Evolutionary conservation across 805 yeast species (phyloP).

Genomic region (Ogataea degrootiae): DNA sequence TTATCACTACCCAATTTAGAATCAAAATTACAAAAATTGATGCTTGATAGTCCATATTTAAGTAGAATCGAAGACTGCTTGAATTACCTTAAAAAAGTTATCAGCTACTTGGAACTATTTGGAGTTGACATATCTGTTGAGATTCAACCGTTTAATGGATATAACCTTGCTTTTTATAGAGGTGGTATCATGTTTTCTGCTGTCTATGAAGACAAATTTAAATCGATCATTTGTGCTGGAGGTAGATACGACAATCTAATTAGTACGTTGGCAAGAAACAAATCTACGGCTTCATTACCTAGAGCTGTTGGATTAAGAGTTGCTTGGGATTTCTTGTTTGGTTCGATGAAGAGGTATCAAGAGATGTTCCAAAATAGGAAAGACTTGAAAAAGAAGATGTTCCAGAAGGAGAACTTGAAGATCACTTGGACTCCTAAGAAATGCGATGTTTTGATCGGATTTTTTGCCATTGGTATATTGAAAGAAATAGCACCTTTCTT

Average conservation of each 20-base stretch:
- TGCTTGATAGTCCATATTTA: slow-evolving; percentile 69
- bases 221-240: slow-evolving; percentile 72
- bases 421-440: slow-evolving; percentile 49
- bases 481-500: slow-evolving; percentile 61
- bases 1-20: slow-evolving; percentile 63
- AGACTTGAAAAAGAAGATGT: slow-evolving; percentile 27
- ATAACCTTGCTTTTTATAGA: slow-evolving; percentile 72
- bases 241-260: slow-evolving; percentile 86
- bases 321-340: slow-evolving; percentile 63
- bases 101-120: slow-evolving; percentile 47
- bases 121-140: slow-evolving; percentile 48
- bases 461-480: slow-evolving; percentile 54
- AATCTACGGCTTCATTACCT: slow-evolving; percentile 30
- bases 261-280: slow-evolving; percentile 54
- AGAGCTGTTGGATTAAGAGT: slow-evolving; percentile 85
- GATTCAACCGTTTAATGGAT: slow-evolving; percentile 79
- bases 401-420: slow-evolving; percentile 25
- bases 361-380: slow-evolving; percentile 28
- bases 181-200: slow-evolving; percentile 89
- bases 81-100: slow-evolving; percentile 55
- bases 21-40: slow-evolving; percentile 56
- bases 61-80: slow-evolving; percentile 59
- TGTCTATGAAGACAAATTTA: slow-evolving; percentile 55
- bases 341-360: slow-evolving; percentile 44
- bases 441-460: slow-evolving; percentile 78